These are phyloP conservation scores for Coniochaeta ligniaria DNA, from an alignment of 2,329 filamentous ascomycete species.

Conservation along the genomic window DNA sequence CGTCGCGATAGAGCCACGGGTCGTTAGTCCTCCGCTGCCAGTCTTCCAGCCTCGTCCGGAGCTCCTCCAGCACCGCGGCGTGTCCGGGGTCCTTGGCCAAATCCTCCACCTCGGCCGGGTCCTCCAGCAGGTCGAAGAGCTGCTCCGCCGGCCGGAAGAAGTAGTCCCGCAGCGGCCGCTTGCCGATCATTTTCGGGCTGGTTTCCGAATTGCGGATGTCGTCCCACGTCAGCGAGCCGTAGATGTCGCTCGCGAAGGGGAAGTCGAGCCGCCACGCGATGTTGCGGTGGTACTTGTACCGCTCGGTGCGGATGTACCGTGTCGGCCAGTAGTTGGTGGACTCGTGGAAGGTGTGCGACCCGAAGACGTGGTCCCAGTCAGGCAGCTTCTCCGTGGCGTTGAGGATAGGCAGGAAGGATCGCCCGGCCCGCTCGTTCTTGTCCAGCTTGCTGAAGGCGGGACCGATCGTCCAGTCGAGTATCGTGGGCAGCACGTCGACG, in stretches of 20 bases:
- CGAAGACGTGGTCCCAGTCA: slow-evolving; percentile 27
- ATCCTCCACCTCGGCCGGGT: slow-evolving; percentile 38
- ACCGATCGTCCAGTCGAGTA: slow-evolving; percentile 30
- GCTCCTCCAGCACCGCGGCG: slow-evolving; percentile 18
- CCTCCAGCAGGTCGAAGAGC: slow-evolving; percentile 35
- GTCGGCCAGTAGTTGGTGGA: slow-evolving; percentile 43
- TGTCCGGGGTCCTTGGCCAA: slow-evolving; percentile 27
- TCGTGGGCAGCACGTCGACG: slow-evolving; percentile 37
- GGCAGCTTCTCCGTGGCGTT: slow-evolving; percentile 1
- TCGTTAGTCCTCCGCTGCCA: slow-evolving; percentile 14
- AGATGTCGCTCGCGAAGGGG: slow-evolving; percentile 38
- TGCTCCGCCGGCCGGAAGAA: slow-evolving; percentile 36
- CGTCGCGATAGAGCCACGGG: not conserved
- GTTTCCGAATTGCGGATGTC: slow-evolving; percentile 5
- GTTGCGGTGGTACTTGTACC: slow-evolving; percentile 44
- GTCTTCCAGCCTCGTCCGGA: slow-evolving; percentile 19
- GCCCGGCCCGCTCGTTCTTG: slow-evolving; percentile 17
- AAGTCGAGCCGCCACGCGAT: slow-evolving; percentile 41
- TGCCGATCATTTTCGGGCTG: slow-evolving; percentile 26
- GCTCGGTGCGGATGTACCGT: slow-evolving; percentile 31
- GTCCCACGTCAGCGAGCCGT: slow-evolving; percentile 34
- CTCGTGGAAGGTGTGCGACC: slow-evolving; percentile 45
- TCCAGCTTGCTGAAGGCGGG: slow-evolving; percentile 4
- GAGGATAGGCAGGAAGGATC: slow-evolving; percentile 30
- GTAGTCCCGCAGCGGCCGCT: slow-evolving; percentile 31